A percentile compares a stretch with the other conserved stretches of the same genome.
Conservation (phyloP, 352 stramenopile species). For the Blastocystis sp. region DNA sequence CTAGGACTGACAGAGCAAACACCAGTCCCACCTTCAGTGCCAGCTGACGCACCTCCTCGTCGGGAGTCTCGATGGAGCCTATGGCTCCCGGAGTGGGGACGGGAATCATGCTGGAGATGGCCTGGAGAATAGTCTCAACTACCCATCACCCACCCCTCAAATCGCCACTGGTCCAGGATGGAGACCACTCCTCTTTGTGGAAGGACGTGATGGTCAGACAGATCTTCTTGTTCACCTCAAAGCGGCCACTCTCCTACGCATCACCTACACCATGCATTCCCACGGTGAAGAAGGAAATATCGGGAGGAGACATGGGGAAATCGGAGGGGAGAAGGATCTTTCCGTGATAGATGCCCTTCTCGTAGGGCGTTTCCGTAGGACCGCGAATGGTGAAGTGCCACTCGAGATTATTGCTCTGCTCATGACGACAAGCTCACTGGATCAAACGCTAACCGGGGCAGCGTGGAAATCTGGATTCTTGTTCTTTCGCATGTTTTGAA, state of each 20-base stretch:
- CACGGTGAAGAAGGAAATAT: slow-evolving; percentile 91
- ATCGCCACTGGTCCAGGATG: slow-evolving; percentile 76
- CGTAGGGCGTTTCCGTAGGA: slow-evolving; percentile 89
- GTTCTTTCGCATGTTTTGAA: slow-evolving; percentile 41
- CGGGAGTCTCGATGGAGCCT: slow-evolving; percentile 78
- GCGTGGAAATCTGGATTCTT: slow-evolving; percentile 33
- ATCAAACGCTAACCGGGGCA: slow-evolving; percentile 33
- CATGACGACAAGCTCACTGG: background rate
- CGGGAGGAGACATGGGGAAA: slow-evolving; percentile 92
- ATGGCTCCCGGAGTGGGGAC: slow-evolving; percentile 77
- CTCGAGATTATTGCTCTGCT: slow-evolving; percentile 83
- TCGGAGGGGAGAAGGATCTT: slow-evolving; percentile 88
- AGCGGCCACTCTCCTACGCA: slow-evolving; percentile 84
- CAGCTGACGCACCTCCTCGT: slow-evolving; percentile 76
- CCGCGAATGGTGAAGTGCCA: slow-evolving; percentile 97
- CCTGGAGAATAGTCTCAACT: slow-evolving; percentile 91
- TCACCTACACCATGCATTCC: background rate
- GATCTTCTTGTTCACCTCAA: slow-evolving; percentile 95
- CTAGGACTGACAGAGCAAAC: slow-evolving; percentile 70
- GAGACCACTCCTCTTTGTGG: slow-evolving; percentile 95
- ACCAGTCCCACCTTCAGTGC: slow-evolving; percentile 75
- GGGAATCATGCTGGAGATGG: slow-evolving; percentile 94
- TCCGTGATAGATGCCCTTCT: slow-evolving; percentile 93
- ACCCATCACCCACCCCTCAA: background rate
- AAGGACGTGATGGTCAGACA: slow-evolving; percentile 93